These are phyloP conservation scores for Claviceps humidiphila DNA, from an alignment of 2,329 filamentous ascomycete species.

Conservation along the genomic window DNA sequence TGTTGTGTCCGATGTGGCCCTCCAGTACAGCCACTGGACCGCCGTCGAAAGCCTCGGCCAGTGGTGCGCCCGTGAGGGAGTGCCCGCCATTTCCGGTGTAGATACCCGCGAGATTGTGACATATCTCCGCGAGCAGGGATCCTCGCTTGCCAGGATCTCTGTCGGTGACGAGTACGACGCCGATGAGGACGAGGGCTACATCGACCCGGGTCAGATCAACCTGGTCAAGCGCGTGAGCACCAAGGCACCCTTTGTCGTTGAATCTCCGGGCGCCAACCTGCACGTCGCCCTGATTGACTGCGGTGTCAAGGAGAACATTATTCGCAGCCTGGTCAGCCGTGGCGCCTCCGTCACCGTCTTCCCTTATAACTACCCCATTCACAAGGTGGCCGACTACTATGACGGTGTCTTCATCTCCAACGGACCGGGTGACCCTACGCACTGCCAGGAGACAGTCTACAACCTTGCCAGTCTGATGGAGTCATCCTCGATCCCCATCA, in stretches of 20 bases:
- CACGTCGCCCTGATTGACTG: slow-evolving; percentile 95
- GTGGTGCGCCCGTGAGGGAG: slow-evolving; percentile 93
- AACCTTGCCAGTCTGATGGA: slow-evolving; percentile 86
- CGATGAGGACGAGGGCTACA: slow-evolving; percentile 90
- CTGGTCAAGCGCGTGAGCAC: slow-evolving; percentile 92
- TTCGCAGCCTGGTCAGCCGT: slow-evolving; percentile 82
- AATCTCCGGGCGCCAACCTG: slow-evolving; percentile 67
- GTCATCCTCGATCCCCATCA: slow-evolving; percentile 77
- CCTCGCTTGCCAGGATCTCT: slow-evolving; percentile 85
- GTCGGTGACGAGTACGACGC: slow-evolving; percentile 97
- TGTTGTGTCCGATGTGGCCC: slow-evolving; percentile 86
- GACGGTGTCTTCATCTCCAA: slow-evolving; percentile 99
- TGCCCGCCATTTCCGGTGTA: slow-evolving; percentile 91
- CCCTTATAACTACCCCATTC: slow-evolving; percentile 93
- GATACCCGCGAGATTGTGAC: slow-evolving; percentile 97
- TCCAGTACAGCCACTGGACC: slow-evolving; percentile 97
- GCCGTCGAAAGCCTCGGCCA: slow-evolving; percentile 85
- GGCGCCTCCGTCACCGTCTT: slow-evolving; percentile 89
- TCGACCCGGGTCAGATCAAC: slow-evolving; percentile 94
- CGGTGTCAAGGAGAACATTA: slow-evolving; percentile 99
- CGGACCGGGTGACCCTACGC: slow-evolving; percentile 92
- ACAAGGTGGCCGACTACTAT: slow-evolving; percentile 96
- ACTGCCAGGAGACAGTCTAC: slow-evolving; percentile 89
- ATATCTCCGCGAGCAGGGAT: slow-evolving; percentile 88
- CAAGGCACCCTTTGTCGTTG: slow-evolving; percentile 93